Percentiles rank a stretch among this genome's conserved stretches.
phyloP scores from a whole-genome alignment of 176 grass and related monocot genomes.

The Alloteropsis semialata region DNA sequence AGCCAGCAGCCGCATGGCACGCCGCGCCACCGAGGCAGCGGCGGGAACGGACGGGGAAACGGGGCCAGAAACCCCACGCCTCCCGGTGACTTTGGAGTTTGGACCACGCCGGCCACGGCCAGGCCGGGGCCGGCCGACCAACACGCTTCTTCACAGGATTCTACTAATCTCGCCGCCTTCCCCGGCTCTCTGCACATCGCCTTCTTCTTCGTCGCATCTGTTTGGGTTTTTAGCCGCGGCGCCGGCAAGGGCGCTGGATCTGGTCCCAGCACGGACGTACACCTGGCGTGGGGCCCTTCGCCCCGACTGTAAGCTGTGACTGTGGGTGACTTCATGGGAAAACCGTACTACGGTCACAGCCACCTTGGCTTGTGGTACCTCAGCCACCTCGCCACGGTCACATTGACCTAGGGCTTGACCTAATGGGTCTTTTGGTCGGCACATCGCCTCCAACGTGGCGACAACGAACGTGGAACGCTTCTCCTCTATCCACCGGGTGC shows the following conservation, averaged over 20 bases:
- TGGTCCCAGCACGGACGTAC: background rate
- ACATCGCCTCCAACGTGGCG: background rate
- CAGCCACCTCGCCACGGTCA: no score
- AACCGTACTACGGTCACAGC: background rate
- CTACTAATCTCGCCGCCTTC: background rate
- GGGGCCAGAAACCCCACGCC: background rate
- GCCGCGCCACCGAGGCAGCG: background rate
- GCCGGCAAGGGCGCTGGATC: background rate
- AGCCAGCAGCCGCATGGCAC: background rate
- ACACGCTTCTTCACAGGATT: background rate
- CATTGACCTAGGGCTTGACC: background rate
- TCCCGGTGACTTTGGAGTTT: background rate
- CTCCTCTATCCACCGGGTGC: background rate
- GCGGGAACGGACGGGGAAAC: background rate
- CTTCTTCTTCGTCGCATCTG: background rate
- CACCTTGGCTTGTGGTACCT: no score
- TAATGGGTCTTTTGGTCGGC: background rate
- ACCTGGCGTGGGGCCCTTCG: background rate
- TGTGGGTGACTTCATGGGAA: background rate
- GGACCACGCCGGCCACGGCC: constrained; percentile 17
- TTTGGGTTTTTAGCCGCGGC: no score
- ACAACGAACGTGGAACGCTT: background rate
- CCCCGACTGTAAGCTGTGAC: background rate
- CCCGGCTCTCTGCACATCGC: background rate
- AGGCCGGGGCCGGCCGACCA: background rate